phyloP scores from a whole-genome alignment of 2,329 filamentous ascomycete species.

The Cytospora piceicola region DNA sequence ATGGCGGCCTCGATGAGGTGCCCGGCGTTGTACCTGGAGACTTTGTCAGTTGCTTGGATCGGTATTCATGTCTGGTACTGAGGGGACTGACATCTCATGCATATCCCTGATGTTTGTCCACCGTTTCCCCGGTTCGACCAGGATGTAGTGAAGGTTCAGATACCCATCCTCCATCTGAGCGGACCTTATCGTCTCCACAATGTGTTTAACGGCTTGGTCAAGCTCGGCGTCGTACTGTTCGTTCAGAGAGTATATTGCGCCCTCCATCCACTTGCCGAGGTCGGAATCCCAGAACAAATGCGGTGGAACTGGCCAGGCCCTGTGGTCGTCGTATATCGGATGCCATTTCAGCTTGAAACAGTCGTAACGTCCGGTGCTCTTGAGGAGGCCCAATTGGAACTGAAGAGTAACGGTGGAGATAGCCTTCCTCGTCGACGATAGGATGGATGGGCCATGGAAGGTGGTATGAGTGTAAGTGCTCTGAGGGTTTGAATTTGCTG shows the following conservation, averaged over 20 bases:
- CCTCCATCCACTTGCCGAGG: constrained; percentile 41
- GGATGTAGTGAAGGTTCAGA: constrained; percentile 65
- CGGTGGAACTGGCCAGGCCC: constrained; percentile 58
- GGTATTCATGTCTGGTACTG: background rate
- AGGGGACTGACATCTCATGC: constrained; percentile 58
- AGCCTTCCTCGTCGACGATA: constrained; percentile 41
- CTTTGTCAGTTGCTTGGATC: background rate
- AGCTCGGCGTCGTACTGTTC: constrained; percentile 49
- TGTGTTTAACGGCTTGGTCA: constrained; percentile 54
- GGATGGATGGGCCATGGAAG: constrained; percentile 43
- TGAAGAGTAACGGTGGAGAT: constrained; percentile 46
- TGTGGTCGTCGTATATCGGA: constrained; percentile 53
- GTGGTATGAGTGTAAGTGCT: constrained; percentile 42
- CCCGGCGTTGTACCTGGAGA: constrained; percentile 58
- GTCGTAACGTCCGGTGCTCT: constrained; percentile 59
- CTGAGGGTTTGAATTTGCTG: constrained; percentile 39
- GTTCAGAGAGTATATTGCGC: constrained; percentile 59
- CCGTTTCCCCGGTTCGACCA: constrained; percentile 58
- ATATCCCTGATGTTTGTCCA: constrained; percentile 65
- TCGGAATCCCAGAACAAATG: constrained; percentile 55
- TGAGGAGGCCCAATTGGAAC: constrained; percentile 57
- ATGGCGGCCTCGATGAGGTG: constrained; percentile 66
- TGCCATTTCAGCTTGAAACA: constrained; percentile 63
- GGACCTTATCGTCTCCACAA: constrained; percentile 60
- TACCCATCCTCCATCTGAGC: constrained; percentile 66